Percentiles rank a stretch among this genome's conserved stretches.
These are phyloP conservation scores for Hypoxylon rickii DNA, from an alignment of 495 filamentous ascomycete genomes.

Conservation along the genomic window DNA sequence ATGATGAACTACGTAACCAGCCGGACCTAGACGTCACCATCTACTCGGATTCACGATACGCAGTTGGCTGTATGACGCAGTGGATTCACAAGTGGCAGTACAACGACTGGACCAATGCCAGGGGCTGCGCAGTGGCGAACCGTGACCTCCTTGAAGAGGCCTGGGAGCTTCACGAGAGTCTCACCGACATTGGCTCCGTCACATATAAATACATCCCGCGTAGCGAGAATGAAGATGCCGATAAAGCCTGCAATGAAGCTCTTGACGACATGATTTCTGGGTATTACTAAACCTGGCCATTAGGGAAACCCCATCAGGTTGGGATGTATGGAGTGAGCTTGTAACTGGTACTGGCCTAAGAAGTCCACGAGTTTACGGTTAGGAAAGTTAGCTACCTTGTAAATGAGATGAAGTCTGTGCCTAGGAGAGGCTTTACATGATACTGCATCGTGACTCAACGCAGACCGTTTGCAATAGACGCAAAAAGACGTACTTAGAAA, in stretches of 20 bases:
- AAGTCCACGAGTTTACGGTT: too few species aligned
- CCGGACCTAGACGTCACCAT: slow-evolving; percentile 29
- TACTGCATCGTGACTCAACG: too few species aligned
- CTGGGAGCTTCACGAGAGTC: slow-evolving; percentile 33
- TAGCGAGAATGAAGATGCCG: slow-evolving; percentile 29
- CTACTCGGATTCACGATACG: slow-evolving; percentile 42
- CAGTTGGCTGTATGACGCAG: slow-evolving; percentile 32
- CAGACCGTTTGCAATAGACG: too few species aligned
- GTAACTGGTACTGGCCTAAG: too few species aligned
- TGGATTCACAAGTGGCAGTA: slow-evolving; percentile 38
- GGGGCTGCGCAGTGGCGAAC: slow-evolving; percentile 36
- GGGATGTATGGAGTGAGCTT: too few species aligned
- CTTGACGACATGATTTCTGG: slow-evolving; percentile 8
- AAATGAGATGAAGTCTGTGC: too few species aligned
- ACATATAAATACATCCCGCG: slow-evolving; percentile 35
- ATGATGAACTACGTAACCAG: slow-evolving; percentile 9
- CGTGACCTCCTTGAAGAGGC: slow-evolving; percentile 42
- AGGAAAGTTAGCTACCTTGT: too few species aligned
- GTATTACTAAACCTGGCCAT: not conserved
- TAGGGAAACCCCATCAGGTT: too few species aligned
- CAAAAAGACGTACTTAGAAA: too few species aligned
- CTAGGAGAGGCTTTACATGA: too few species aligned
- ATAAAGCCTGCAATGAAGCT: slow-evolving; percentile 21
- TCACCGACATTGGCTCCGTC: slow-evolving; percentile 37
- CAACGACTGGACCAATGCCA: slow-evolving; percentile 39